These are phyloP conservation scores for Melastoma candidum DNA, from an alignment of 441 rosid genomes.

Conservation along the genomic window DNA sequence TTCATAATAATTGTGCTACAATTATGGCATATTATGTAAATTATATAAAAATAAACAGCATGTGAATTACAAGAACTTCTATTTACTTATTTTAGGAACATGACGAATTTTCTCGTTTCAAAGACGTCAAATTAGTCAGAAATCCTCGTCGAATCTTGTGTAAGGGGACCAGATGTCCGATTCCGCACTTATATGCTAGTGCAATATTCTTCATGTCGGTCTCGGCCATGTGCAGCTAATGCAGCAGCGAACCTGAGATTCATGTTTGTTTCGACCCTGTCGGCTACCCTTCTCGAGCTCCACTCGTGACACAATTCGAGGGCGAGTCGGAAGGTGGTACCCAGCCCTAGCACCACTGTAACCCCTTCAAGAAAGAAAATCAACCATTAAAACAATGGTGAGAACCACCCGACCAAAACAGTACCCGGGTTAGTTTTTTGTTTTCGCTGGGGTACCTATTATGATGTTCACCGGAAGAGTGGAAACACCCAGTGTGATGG, in stretches of 20 bases:
- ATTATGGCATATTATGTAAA: too few species aligned
- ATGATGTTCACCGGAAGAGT: slow-evolving; percentile 82
- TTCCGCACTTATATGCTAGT: too few species aligned
- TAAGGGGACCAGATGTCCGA: too few species aligned
- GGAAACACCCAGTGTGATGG: slow-evolving; percentile 79
- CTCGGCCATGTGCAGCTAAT: slow-evolving; percentile 20
- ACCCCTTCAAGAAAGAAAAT: slow-evolving; percentile 41
- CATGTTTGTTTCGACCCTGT: slow-evolving; percentile 48
- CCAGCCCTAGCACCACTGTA: slow-evolving; percentile 79
- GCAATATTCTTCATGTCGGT: background rate
- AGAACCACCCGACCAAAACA: slow-evolving; percentile 1
- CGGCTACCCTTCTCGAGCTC: slow-evolving; percentile 64
- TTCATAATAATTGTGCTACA: too few species aligned
- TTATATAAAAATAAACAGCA: too few species aligned
- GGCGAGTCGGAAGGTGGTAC: slow-evolving; percentile 69
- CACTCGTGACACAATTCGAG: slow-evolving; percentile 80
- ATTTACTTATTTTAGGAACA: too few species aligned
- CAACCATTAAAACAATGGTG: background rate
- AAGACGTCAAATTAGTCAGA: too few species aligned
- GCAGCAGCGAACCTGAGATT: slow-evolving; percentile 50
- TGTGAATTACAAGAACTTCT: too few species aligned
- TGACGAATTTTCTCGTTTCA: too few species aligned
- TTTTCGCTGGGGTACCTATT: slow-evolving; percentile 32
- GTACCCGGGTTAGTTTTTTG: background rate
- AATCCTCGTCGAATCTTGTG: too few species aligned